Evolutionary conservation across 2,329 filamentous ascomycete species (phyloP), one percentile per base, ranked within the genome.

Genomic region (Ceratocystis lukuohia): DNA sequence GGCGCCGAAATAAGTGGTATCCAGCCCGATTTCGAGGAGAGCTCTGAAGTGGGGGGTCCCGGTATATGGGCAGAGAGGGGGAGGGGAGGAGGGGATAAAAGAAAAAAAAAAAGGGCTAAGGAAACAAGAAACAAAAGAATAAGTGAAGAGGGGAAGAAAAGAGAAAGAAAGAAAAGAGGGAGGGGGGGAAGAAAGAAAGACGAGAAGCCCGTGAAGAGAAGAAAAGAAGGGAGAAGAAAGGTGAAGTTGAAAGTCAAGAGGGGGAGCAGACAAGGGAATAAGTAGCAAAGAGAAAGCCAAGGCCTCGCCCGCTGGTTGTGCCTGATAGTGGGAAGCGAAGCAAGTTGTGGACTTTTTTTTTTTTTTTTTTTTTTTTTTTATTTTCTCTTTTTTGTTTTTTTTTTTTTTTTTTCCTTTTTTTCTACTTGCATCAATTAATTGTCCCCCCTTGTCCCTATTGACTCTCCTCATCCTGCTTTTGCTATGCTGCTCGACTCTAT

Each of bases 171-270:
- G 41, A 61, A 66, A 37, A 37, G 33, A 46, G 63, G 25, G 56
- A 22, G 48, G 25, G 48, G 25, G 45, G 41, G 33, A 41, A 61
- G 50, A 68, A 65, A 56, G 62, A 57, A 65, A 59, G 65, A 68
- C 59, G 66, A 70, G 61, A 66, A 66, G 61, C 70, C 69, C 68
- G 70, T 72, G 61, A 69, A 64, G 67, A 70, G 62, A 46, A 61
- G 50, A 65, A 64, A 41, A 62, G 62, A 76, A 77, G 73, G 71
- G 73, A 74, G 76, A 73, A 75, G 73, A 75, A 77, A 76, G 73
- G 74, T 75, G 75, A 77, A 76, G 46, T 17, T 48, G 46, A 20
- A 74, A 73, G 73, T 72, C 73, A 76, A 77, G 57, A 77, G 57
- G 48, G 20, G 56, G 46, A 48, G 41, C 50, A 68, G 17, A 20